Conservation (phyloP, 257 asterid genomes). For the Jasminum sambac region DNA sequence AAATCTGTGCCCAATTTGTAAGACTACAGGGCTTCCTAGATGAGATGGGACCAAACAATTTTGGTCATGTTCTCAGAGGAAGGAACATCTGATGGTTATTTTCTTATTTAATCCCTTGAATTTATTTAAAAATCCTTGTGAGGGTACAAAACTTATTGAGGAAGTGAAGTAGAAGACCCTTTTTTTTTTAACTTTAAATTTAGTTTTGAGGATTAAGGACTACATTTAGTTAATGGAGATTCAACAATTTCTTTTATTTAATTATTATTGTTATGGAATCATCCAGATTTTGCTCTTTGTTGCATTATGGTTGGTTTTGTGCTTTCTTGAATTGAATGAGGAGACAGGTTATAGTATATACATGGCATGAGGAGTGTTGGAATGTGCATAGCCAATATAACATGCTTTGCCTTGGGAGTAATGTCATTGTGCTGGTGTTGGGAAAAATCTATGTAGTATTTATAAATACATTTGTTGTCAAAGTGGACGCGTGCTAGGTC, state of each 20-base stretch:
- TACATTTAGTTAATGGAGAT: neutral
- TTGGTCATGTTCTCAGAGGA: neutral
- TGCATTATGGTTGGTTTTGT: neutral
- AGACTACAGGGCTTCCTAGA: conserved; percentile 46
- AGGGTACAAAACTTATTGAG: neutral
- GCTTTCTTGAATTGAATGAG: too few relatives aligned
- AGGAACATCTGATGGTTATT: too few relatives aligned
- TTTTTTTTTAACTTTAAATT: neutral
- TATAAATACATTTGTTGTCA: too few relatives aligned
- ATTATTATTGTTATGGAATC: neutral
- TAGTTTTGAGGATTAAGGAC: neutral
- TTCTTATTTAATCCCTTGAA: neutral
- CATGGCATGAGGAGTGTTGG: too few relatives aligned
- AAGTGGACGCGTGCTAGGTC: too few relatives aligned
- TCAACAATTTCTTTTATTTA: neutral
- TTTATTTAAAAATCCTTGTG: neutral
- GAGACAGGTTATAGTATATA: too few relatives aligned
- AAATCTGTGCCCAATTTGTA: conserved; percentile 66
- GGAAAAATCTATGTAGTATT: too few relatives aligned
- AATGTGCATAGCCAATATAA: too few relatives aligned
- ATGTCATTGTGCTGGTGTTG: too few relatives aligned
- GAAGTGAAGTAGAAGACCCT: neutral
- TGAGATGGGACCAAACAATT: conserved; percentile 25
- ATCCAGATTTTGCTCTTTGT: neutral
- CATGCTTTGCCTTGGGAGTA: too few relatives aligned